These are phyloP conservation scores for Pseudocercospora macadamiae DNA, from an alignment of 2,329 filamentous ascomycete species.

Conservation along the genomic window DNA sequence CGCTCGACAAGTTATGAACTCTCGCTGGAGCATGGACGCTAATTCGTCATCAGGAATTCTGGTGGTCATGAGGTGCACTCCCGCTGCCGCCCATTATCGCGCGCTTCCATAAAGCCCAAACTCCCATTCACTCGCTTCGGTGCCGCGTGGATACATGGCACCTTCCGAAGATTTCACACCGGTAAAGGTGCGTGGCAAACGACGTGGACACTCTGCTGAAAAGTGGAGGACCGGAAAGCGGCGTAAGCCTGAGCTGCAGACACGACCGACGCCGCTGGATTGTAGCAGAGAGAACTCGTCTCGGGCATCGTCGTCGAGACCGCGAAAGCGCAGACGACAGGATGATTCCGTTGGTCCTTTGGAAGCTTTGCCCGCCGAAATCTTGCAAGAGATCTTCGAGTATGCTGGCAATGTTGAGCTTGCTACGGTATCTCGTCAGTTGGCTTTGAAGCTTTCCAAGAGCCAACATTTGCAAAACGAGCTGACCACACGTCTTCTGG, in stretches of 20 bases:
- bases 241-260: constrained; percentile 25
- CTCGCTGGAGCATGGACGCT: constrained; percentile 4
- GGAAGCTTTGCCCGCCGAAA: constrained; percentile 40
- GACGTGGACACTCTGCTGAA: constrained; percentile 28
- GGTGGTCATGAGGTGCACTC: neutral
- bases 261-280: constrained; percentile 7
- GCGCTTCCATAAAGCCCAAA: no score
- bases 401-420: constrained; percentile 37
- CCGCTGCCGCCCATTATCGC: no score
- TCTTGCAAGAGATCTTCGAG: constrained; percentile 40
- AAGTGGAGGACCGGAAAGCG: constrained; percentile 34
- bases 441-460: constrained; percentile 35
- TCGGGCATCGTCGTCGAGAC: neutral
- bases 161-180: constrained; percentile 28
- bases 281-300: neutral
- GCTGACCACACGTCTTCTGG: constrained; percentile 31
- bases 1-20: neutral
- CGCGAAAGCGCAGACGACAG: constrained; percentile 24
- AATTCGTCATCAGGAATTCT: neutral
- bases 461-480: constrained; percentile 34
- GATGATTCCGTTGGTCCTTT: constrained; percentile 28
- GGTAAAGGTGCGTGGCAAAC: constrained; percentile 40
- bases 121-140: no score
- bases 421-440: constrained; percentile 33
- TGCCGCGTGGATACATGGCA: constrained; percentile 11